Evolutionary conservation across 2,329 filamentous ascomycete genomes (phyloP), one percentile per base, ranked within the genome.

Genomic region (Ophiostoma fasciatum): DNA sequence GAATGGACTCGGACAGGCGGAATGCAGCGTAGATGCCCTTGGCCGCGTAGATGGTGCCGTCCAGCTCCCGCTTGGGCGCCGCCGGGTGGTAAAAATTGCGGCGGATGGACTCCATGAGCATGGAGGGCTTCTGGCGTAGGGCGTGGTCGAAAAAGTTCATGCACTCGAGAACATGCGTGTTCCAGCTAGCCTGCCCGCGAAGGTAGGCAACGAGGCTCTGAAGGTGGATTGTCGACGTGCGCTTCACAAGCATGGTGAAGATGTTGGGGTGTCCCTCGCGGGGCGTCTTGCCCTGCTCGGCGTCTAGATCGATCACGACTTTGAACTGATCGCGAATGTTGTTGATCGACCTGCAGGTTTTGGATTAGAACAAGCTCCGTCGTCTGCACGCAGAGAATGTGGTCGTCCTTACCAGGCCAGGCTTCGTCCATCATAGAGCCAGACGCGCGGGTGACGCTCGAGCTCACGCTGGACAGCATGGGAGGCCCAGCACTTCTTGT

Each of bases 21-120:
- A 94, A 76, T 0, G 87, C 85, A 9, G 84, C 75, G 48, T 94
- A 96, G 5, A 85, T 78, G 21, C 90, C 90, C 53, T 93, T 94
- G 61, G 83, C 77, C 0, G 84, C 83, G 49, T 85, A 74, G 3
- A 46, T 47, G 13, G 48, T 53, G 17, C 67, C 60, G 23, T 75
- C 69, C n/a, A 94, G 66, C 4, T 64, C 56, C 7, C 53, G 56
- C 0, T 61, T 56, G 17, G 64, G 51, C 2, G 67, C 66, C 1
- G 60, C 46, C 1, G 60, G 58, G 27, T 73, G 61, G 56, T 92
- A 96, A 51, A 94, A 93, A 7, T 78, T 83, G 11, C 87, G 74
- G 55, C 84, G 88, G 55, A 94, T 80, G 0, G 74, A 58, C 0
- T 78, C 63, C 48, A 83, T 74, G 2, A 64, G 59, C 48, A 74